Conservation (phyloP, 2,329 filamentous ascomycete species). For the Dactylonectria macrodidyma region DNA sequence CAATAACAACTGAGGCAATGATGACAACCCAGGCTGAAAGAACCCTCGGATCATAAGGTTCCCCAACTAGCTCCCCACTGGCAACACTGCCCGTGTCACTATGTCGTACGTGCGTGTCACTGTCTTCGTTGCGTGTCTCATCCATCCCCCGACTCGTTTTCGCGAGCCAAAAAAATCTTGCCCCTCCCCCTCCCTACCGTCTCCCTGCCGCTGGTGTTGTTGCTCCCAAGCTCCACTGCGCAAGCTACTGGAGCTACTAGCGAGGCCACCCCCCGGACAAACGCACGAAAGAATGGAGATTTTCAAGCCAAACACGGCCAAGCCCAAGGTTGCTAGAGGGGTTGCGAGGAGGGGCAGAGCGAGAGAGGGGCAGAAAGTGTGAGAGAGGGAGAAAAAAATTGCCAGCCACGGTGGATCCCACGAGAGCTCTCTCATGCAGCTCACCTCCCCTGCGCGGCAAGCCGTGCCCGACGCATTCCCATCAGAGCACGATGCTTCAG, state of each 20-base stretch:
- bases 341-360: constrained; percentile 36
- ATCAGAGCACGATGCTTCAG: constrained; percentile 15
- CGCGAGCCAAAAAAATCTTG: constrained; percentile 20
- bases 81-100: constrained; percentile 4
- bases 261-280: constrained; percentile 39
- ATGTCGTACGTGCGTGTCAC: constrained; percentile 10
- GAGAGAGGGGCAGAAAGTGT: too few species aligned
- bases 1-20: neutral
- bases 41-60: neutral
- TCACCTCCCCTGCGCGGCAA: constrained; percentile 36
- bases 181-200: constrained; percentile 30
- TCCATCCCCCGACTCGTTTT: constrained; percentile 21
- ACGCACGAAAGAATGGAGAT: constrained; percentile 8
- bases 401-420: constrained; percentile 40
- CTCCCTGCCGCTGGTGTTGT: constrained; percentile 10
- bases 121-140: constrained; percentile 18
- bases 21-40: neutral
- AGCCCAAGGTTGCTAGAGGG: constrained; percentile 30
- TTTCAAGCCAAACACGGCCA: constrained; percentile 24
- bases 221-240: constrained; percentile 30
- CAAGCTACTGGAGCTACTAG: constrained; percentile 31
- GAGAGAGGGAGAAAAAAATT: constrained; percentile 22
- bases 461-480: constrained; percentile 20
- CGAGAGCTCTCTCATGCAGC: constrained; percentile 39
- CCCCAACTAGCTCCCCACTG: constrained; percentile 6